These are phyloP conservation scores for Vachellia collinsii DNA, from an alignment of 306 rosid species.

Conservation along the genomic window DNA sequence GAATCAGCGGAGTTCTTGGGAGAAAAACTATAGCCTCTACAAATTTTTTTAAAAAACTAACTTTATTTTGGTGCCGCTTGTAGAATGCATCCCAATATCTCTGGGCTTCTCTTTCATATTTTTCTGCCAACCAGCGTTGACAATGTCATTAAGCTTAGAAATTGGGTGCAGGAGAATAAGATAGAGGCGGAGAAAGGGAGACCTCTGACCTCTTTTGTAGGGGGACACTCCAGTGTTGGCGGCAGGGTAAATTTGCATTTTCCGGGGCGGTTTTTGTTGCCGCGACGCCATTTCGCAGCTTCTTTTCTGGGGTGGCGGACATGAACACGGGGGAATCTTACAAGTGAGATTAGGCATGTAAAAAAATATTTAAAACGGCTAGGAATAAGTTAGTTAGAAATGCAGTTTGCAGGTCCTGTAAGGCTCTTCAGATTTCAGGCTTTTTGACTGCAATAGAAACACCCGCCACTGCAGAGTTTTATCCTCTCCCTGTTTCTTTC, in stretches of 20 bases:
- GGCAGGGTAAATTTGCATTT: conserved; percentile 74
- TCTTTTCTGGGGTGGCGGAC: neutral
- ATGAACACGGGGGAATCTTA: conserved; percentile 13
- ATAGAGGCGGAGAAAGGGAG: neutral
- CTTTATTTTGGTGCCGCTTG: conserved; percentile 84
- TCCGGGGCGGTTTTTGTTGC: conserved; percentile 42
- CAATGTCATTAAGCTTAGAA: neutral
- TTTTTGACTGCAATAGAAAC: neutral
- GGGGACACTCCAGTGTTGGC: conserved; percentile 60
- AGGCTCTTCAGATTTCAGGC: neutral
- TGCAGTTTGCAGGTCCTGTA: neutral
- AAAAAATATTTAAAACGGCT: neutral
- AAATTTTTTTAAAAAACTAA: conserved; percentile 36
- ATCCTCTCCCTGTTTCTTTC: too few relatives aligned
- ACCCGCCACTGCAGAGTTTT: neutral
- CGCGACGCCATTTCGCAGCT: conserved; percentile 56
- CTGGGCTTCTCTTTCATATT: conserved; percentile 87
- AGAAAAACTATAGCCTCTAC: neutral
- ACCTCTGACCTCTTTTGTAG: conserved; percentile 69
- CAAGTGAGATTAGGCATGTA: conserved; percentile 35
- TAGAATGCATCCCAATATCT: conserved; percentile 95
- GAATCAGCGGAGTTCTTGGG: neutral
- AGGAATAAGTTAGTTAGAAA: neutral
- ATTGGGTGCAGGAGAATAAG: neutral
- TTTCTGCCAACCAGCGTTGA: conserved; percentile 51